Evolutionary conservation across 495 filamentous ascomycete species (phyloP), one percentile per base, ranked within the genome.

Genomic region (Saxophila tyrrhenica): DNA sequence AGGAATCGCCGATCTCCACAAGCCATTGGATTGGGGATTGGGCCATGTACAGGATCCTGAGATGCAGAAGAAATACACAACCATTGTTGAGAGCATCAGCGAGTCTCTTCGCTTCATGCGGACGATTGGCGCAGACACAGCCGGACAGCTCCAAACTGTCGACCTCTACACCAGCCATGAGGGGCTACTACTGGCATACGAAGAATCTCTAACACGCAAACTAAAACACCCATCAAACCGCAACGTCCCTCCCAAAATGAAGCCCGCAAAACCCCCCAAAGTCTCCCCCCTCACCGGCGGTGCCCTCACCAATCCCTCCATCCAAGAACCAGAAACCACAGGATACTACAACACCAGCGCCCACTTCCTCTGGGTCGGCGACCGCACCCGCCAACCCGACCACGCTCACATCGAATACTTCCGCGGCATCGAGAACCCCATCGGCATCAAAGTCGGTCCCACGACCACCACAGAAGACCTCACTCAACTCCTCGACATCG

Each of bases 301-400:
- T 29, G 52, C 47, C 10, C 46, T 56, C 1, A 25, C 29, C 21
- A 35, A 60, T 29, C 10, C 19, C 32, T 42, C 60, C 7, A 43
- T 32, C 3, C 22, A 46, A 25, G 45, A 32, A 25, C 13, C 48
- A 32, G 71, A 76, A 24, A 80, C 82, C 64, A 83, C 87, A 75
- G 85, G 84, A 78, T 74, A 62, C 70, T 74, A 65, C 50, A 63
- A 92, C 65, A 97, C 92, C 0, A 92, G 86, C n/a, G 85, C 87
- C 0, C 94, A 97, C 68, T 96, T 98, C 72, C 75, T 98, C 62
- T 98, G 92, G 92, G 91, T 98, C 64, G 92, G 92, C 24, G 92
- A 98, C 69, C 85, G 92, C 51, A 98, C 92, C 1, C 81, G 92
- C 25, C 91, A 96, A 64, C 75, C 96, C 23, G 81, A 88, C 69